Percentiles rank a stretch among this genome's conserved stretches.
Evolutionary conservation across 257 asterid genomes (phyloP).

Genomic region (Nicotiana tabacum): DNA sequence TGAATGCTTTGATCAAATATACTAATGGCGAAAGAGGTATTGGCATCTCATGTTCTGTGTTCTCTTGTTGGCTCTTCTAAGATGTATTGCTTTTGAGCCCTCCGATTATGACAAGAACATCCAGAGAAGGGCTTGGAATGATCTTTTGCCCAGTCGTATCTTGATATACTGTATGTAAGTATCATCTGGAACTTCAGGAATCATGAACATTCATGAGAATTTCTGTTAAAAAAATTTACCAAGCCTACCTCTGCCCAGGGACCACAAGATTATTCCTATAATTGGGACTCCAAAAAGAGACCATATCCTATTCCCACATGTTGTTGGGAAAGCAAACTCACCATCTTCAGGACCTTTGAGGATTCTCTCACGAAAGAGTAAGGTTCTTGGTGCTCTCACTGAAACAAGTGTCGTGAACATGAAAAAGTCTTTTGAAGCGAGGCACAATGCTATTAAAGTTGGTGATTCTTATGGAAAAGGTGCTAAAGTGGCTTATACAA

Average conservation of each 20-base stretch:
- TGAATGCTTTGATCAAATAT: constrained; percentile 8
- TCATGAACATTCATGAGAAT: background rate
- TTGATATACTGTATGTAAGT: constrained; percentile 71
- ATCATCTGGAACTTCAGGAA: background rate
- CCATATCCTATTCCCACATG: constrained; percentile 54
- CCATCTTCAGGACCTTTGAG: constrained; percentile 18
- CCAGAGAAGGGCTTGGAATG: constrained; percentile 61
- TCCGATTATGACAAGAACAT: constrained; percentile 23
- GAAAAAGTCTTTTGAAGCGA: constrained; percentile 14
- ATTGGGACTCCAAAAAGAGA: constrained; percentile 59
- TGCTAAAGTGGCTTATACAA: constrained; percentile 16
- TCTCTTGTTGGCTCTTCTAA: constrained; percentile 19
- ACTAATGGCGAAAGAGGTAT: background rate
- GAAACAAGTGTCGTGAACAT: constrained; percentile 13
- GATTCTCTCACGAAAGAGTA: constrained; percentile 29
- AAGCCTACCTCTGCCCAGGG: constrained; percentile 34
- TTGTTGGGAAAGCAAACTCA: constrained; percentile 25
- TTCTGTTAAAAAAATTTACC: background rate
- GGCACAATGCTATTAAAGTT: constrained; percentile 8
- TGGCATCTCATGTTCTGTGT: constrained; percentile 8
- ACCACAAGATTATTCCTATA: constrained; percentile 43
- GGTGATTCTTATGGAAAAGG: constrained; percentile 20
- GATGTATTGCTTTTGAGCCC: constrained; percentile 35
- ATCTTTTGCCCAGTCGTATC: constrained; percentile 48
- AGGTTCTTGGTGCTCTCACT: constrained; percentile 36